phyloP scores from a whole-genome alignment of 2,329 filamentous ascomycete species.

The Periglandula ipomoeae region DNA sequence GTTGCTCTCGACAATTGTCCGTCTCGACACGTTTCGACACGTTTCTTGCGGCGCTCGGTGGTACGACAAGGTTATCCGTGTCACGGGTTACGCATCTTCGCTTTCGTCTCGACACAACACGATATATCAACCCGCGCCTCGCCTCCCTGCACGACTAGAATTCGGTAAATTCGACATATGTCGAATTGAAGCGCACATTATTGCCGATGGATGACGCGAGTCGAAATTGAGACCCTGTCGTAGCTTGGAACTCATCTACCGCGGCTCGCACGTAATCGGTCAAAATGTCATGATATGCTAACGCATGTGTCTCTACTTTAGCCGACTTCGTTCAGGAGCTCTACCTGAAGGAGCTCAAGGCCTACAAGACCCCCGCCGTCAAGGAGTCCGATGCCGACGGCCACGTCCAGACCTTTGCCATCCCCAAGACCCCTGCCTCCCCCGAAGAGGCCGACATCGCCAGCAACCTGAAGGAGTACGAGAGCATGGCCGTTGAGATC shows the following conservation, averaged over 20 bases:
- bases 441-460: conserved; percentile 93
- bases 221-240: neutral
- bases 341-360: conserved; percentile 92
- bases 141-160: no score
- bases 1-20: neutral
- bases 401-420: conserved; percentile 78
- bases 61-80: neutral
- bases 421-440: conserved; percentile 73
- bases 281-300: neutral
- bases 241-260: neutral
- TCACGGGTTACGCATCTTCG: neutral
- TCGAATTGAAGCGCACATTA: no score
- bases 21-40: neutral
- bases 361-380: conserved; percentile 78
- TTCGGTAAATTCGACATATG: no score
- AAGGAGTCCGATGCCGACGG: conserved; percentile 84
- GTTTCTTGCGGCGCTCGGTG: neutral
- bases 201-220: neutral
- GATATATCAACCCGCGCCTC: neutral
- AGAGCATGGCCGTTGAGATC: conserved; percentile 86
- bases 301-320: conserved; percentile 26
- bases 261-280: neutral
- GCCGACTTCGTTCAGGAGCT: conserved; percentile 97
- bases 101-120: neutral
- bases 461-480: conserved; percentile 87